A percentile compares a stretch with the other conserved stretches of the same genome.
Conservation (phyloP, 352 stramenopile species). For the Phytophthora cactorum region DNA sequence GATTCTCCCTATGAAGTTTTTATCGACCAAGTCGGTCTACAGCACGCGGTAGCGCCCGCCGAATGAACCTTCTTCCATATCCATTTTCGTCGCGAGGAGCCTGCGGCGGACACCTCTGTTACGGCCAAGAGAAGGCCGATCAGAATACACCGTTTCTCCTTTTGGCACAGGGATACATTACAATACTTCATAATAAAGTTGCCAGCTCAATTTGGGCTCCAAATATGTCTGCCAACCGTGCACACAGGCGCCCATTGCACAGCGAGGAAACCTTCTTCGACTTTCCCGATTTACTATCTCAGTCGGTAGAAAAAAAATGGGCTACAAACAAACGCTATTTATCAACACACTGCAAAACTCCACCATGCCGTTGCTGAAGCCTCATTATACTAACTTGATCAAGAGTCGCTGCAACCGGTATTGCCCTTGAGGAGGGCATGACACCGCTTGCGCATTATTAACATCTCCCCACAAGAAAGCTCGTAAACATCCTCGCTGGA, state of each 20-base stretch:
- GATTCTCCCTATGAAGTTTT: slow-evolving; percentile 16
- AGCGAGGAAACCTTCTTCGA: slow-evolving; percentile 25
- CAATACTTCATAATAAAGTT: slow-evolving; percentile 16
- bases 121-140: slow-evolving; percentile 14
- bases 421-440: slow-evolving; percentile 2
- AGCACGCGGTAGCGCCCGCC: background rate
- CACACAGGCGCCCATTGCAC: background rate
- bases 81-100: slow-evolving; percentile 17
- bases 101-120: slow-evolving; percentile 5
- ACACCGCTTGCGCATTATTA: slow-evolving; percentile 19
- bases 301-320: slow-evolving; percentile 3
- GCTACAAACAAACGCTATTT: background rate
- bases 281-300: background rate
- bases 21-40: slow-evolving; percentile 4
- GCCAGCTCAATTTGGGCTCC: background rate
- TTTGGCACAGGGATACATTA: slow-evolving; percentile 11
- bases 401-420: slow-evolving; percentile 5
- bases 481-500: background rate
- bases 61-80: slow-evolving; percentile 23
- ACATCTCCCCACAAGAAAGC: slow-evolving; percentile 11
- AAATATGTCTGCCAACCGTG: background rate
- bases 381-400: background rate
- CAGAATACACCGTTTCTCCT: slow-evolving; percentile 7
- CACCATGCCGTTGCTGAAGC: background rate
- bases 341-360: background rate